A percentile compares a stretch with the other conserved stretches of the same genome.
Conservation (phyloP, 176 grass and related monocot species). For the Cenchrus fungigraminus region DNA sequence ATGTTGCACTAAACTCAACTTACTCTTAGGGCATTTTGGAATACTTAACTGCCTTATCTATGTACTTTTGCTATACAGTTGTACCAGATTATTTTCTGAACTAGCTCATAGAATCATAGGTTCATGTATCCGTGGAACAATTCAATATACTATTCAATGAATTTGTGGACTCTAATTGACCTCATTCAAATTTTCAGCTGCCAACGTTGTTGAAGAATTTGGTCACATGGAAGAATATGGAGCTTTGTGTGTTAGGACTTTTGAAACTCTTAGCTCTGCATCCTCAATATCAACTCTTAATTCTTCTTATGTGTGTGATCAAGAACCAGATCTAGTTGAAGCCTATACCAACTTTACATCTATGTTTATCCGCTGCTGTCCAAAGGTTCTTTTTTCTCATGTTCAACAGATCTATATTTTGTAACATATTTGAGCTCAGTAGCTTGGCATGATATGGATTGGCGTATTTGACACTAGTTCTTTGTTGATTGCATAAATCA, state of each 20-base stretch:
- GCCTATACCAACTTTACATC: slow-evolving; percentile 85
- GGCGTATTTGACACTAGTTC: slow-evolving; percentile 11
- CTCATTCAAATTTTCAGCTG: slow-evolving; percentile 68
- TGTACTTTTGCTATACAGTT: not conserved
- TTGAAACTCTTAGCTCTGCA: slow-evolving; percentile 81
- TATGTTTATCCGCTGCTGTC: slow-evolving; percentile 80
- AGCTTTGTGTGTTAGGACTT: slow-evolving; percentile 71
- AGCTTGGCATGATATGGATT: slow-evolving; percentile 26
- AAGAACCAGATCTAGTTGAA: slow-evolving; percentile 97
- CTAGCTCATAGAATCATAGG: slow-evolving; percentile 23
- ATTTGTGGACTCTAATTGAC: slow-evolving; percentile 36
- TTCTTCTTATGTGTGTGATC: slow-evolving; percentile 92
- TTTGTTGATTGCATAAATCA: slow-evolving; percentile 42
- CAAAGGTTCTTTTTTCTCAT: slow-evolving; percentile 66
- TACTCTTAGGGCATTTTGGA: not conserved
- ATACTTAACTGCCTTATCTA: slow-evolving; percentile 22
- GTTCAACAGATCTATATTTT: not conserved
- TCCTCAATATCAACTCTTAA: slow-evolving; percentile 74
- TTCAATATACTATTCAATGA: slow-evolving; percentile 22
- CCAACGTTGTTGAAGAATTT: slow-evolving; percentile 84
- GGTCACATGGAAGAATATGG: slow-evolving; percentile 85
- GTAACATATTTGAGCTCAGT: slow-evolving; percentile 29
- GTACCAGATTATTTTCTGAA: slow-evolving; percentile 31
- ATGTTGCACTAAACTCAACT: not conserved
- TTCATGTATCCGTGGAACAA: slow-evolving; percentile 12